Conservation (phyloP, 1,284 basidiomycete genomes). For the Rhodotorula sp. region DNA sequence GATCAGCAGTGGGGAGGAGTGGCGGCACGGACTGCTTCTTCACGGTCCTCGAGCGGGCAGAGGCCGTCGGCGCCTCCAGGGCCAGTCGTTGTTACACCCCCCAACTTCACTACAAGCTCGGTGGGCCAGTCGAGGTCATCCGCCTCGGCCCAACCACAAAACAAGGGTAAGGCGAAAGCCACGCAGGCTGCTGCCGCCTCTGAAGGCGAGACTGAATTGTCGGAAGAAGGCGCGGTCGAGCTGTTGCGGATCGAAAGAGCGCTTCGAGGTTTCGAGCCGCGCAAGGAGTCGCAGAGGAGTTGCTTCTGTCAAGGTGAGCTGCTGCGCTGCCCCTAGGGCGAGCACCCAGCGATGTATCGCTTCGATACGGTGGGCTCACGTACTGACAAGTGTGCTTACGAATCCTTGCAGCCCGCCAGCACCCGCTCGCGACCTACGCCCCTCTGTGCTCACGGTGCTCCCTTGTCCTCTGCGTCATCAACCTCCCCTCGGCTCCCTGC, state of each 20-base stretch:
- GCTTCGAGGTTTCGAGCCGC: slow-evolving; percentile 9
- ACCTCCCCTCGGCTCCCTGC: slow-evolving; percentile 48
- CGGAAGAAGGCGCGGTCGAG: slow-evolving; percentile 45
- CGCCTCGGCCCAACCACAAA: background rate
- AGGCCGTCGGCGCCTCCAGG: slow-evolving; percentile 1
- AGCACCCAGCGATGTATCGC: background rate
- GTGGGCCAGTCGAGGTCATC: background rate
- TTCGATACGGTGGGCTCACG: fast-evolving
- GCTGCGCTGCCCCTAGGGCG: background rate
- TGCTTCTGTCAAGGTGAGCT: slow-evolving; percentile 53
- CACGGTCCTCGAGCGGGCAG: background rate
- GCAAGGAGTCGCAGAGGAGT: slow-evolving; percentile 19
- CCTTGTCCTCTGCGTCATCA: slow-evolving; percentile 49
- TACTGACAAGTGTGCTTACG: too few species aligned
- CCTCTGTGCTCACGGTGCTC: slow-evolving; percentile 51
- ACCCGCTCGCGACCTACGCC: slow-evolving; percentile 49
- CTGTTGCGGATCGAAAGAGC: slow-evolving; percentile 32
- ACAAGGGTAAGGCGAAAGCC: slow-evolving; percentile 31
- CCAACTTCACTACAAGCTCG: too few species aligned
- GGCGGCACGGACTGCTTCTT: background rate
- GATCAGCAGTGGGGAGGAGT: slow-evolving; percentile 8
- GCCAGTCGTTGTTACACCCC: background rate
- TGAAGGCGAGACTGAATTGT: slow-evolving; percentile 41
- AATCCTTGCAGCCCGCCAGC: slow-evolving; percentile 47
- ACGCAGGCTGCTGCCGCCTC: slow-evolving; percentile 25